Evolutionary conservation across 2,329 filamentous ascomycete species (phyloP), one percentile per base, ranked within the genome.

Genomic region (Botryotinia calthae): DNA sequence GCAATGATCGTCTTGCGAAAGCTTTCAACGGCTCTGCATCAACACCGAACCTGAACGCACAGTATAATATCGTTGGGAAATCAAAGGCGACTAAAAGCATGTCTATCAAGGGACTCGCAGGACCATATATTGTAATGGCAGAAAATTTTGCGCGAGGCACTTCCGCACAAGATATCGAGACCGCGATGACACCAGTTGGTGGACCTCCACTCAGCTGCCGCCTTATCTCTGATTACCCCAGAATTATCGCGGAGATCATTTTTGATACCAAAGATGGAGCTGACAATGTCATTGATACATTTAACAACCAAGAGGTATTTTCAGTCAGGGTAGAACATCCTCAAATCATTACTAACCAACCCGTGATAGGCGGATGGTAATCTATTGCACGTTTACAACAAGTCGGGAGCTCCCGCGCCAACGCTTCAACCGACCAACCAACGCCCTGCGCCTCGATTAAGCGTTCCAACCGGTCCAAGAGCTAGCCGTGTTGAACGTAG

Each of bases 131-230:
- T 28, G 87, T 96, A 37, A 87, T 93, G 80, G 92, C 91, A 4
- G 91, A 93, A 82, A 96, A 96, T 84, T 94, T 96, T 80, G 93
- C 93, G 20, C 89, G 89, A 2, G 93, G 93, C 54, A 96, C 93
- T 0, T 94, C 93, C 10, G 91, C 91, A 2, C 92, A 91, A 44
- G 93, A 96, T 79, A 93, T 96, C 74, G 92, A 94, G 84, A 92
- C 90, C 77, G 93, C 93, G 72, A 90, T 96, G 89, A 87, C 86
- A n/a, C 89, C 89, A 0, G 84, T 93, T n/a, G 92, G 91, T 56
- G 92, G 91, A 44, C 85, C 90, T 74, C 86, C 94, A 78, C 79
- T 87, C 37, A 88, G 87, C 78, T 95, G 93, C 83, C 87, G 85
- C 51, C 83, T 96, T 56, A 82, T 94, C 72, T 89, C 91, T 79